Evolutionary conservation across 331 rosid species (phyloP).

Genomic region (Dryas integrifolia): DNA sequence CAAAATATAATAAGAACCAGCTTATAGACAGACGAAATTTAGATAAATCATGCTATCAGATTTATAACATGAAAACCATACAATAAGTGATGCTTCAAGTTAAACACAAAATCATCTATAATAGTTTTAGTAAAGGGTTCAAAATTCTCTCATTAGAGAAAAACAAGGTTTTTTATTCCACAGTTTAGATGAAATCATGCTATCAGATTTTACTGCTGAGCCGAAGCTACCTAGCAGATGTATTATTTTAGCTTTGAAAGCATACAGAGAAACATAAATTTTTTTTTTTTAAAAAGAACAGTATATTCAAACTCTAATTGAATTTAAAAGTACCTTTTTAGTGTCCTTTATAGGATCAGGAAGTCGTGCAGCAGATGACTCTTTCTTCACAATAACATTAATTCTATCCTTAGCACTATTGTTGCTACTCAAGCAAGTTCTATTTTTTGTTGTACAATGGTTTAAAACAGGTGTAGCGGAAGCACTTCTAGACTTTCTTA

Average conservation of each 20-base stretch:
- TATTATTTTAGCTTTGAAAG: no score
- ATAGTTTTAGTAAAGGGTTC: neutral
- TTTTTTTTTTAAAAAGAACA: neutral
- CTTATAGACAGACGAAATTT: neutral
- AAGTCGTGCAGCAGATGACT: constrained; percentile 31
- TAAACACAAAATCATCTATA: neutral
- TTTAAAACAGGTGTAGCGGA: constrained; percentile 51
- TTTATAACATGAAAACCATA: neutral
- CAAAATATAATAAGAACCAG: neutral
- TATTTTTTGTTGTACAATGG: constrained; percentile 34
- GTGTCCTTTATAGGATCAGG: constrained; percentile 26
- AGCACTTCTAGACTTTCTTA: constrained; percentile 41
- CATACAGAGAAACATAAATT: neutral
- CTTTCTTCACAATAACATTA: constrained; percentile 41
- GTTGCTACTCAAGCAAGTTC: constrained; percentile 28
- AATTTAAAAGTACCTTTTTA: constrained; percentile 41
- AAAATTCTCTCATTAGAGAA: no score
- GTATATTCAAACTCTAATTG: neutral
- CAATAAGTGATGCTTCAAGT: neutral
- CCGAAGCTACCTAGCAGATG: neutral
- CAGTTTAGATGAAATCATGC: neutral
- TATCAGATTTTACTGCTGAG: neutral
- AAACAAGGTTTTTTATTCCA: neutral
- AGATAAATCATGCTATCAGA: neutral
- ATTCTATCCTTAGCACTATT: constrained; percentile 33